Conservation (phyloP, 805 yeast species). For the Starmera dryadoides region DNA sequence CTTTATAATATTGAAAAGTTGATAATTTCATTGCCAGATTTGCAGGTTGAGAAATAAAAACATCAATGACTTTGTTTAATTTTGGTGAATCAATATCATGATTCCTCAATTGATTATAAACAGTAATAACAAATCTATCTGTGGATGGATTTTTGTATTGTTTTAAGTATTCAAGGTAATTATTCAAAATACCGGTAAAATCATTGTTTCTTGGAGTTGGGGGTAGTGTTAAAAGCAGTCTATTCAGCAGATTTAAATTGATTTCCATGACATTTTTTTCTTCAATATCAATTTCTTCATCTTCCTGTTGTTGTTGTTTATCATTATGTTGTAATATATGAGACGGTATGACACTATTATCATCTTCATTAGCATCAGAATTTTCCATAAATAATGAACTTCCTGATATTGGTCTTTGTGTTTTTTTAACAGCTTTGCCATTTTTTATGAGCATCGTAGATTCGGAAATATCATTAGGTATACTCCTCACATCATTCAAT, state of each 20-base stretch:
- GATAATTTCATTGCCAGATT: slow-evolving; percentile 20
- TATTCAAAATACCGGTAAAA: slow-evolving; percentile 12
- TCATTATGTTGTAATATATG: slow-evolving; percentile 6
- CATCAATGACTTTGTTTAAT: slow-evolving; percentile 11
- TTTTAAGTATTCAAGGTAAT: slow-evolving; percentile 9
- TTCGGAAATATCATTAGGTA: not conserved
- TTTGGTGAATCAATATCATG: slow-evolving; percentile 3
- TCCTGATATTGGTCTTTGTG: slow-evolving; percentile 15
- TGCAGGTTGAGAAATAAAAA: slow-evolving; percentile 13
- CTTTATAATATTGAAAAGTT: slow-evolving; percentile 10
- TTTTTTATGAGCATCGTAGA: not conserved
- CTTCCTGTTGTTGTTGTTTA: not conserved
- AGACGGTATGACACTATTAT: too few species aligned
- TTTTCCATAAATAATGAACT: slow-evolving; percentile 8
- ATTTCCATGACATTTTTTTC: not conserved
- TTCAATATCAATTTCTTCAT: not conserved
- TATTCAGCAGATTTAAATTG: slow-evolving; percentile 2
- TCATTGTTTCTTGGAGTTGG: slow-evolving; percentile 2
- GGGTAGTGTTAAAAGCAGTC: slow-evolving; percentile 6
- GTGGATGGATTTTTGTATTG: slow-evolving; percentile 10
- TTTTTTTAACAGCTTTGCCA: not conserved
- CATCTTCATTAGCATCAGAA: not conserved
- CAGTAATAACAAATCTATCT: slow-evolving; percentile 17
- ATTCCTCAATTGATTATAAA: slow-evolving; percentile 13
- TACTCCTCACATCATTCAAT: not conserved